These are phyloP conservation scores for Penicillium sp. DNA, from an alignment of 2,329 filamentous ascomycete genomes.

Conservation along the genomic window DNA sequence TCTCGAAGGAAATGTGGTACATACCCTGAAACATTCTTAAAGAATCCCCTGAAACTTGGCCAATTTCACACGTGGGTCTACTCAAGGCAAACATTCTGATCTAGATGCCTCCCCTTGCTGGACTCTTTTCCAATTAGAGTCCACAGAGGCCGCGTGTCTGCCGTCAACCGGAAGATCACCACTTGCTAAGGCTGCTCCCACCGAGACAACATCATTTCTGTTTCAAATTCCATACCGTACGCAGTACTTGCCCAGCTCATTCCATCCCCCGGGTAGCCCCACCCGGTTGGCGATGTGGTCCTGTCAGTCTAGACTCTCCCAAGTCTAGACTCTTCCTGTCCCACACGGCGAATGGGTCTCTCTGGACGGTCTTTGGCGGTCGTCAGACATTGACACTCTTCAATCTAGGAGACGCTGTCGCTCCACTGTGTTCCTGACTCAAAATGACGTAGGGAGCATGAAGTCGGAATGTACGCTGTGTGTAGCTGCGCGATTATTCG, in stretches of 20 bases:
- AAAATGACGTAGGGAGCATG: conserved; percentile 8
- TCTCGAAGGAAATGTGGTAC: neutral
- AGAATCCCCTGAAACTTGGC: conserved; percentile 5
- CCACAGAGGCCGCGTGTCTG: conserved; percentile 46
- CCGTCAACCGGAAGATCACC: conserved; percentile 19
- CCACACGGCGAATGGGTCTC: conserved; percentile 23
- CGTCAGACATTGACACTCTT: conserved; percentile 24
- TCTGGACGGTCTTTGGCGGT: conserved; percentile 19
- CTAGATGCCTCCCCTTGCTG: conserved; percentile 52
- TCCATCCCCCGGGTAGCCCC: conserved; percentile 11
- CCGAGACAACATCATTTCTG: conserved; percentile 18
- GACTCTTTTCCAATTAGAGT: conserved; percentile 39
- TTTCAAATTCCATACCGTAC: conserved; percentile 8
- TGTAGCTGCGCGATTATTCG: conserved; percentile 15
- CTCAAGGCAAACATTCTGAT: conserved; percentile 38
- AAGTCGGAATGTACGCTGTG: conserved; percentile 22
- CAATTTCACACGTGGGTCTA: conserved; percentile 12
- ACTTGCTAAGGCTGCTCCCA: conserved; percentile 16
- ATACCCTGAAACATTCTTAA: neutral
- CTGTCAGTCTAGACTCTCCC: conserved; percentile 3
- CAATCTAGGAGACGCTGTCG: conserved; percentile 9
- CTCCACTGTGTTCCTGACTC: conserved; percentile 5
- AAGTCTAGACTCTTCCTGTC: conserved; percentile 16
- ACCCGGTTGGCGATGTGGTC: conserved; percentile 12
- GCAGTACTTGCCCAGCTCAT: conserved; percentile 16